Evolutionary conservation across 2,329 filamentous ascomycete genomes (phyloP).

Genomic region (Teratosphaeria pseudoeucalypti): DNA sequence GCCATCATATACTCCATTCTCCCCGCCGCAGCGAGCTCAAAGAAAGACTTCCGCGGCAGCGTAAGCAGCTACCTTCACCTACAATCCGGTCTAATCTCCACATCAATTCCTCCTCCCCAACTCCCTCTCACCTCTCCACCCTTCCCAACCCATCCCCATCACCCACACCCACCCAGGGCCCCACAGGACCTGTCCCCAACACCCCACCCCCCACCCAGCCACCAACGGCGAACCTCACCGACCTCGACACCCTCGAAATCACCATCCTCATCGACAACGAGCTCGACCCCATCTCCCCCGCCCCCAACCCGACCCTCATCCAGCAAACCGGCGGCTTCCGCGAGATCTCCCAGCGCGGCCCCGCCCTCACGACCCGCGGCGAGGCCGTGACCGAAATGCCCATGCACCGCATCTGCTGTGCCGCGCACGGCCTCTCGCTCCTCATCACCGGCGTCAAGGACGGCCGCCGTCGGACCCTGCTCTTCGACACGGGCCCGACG

Average conservation of each 20-base stretch:
- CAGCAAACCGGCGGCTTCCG: slow-evolving; percentile 13
- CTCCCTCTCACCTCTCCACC: not conserved
- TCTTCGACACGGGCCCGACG: slow-evolving; percentile 21
- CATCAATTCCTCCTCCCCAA: not conserved
- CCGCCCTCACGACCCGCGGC: slow-evolving; percentile 5
- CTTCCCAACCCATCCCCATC: not conserved
- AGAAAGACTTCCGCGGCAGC: not conserved
- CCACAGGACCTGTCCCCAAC: not conserved
- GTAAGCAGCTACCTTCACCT: not conserved
- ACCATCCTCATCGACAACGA: slow-evolving; percentile 20
- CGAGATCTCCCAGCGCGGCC: slow-evolving; percentile 12
- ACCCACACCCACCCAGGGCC: not conserved
- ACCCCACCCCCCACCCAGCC: too few species aligned
- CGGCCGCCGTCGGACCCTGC: slow-evolving; percentile 11
- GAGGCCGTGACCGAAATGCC: slow-evolving; percentile 10
- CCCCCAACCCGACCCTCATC: slow-evolving; percentile 9
- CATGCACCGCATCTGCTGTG: slow-evolving; percentile 21
- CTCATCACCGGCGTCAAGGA: slow-evolving; percentile 17
- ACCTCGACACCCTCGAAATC: slow-evolving; percentile 19
- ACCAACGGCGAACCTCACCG: slow-evolving; percentile 9
- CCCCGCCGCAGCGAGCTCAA: not conserved
- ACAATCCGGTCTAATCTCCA: not conserved
- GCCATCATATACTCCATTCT: too few species aligned
- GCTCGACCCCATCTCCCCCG: slow-evolving; percentile 18
- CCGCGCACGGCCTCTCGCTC: slow-evolving; percentile 19